These are phyloP conservation scores for Ceriops decandra DNA, from an alignment of 345 rosid species.

Conservation along the genomic window DNA sequence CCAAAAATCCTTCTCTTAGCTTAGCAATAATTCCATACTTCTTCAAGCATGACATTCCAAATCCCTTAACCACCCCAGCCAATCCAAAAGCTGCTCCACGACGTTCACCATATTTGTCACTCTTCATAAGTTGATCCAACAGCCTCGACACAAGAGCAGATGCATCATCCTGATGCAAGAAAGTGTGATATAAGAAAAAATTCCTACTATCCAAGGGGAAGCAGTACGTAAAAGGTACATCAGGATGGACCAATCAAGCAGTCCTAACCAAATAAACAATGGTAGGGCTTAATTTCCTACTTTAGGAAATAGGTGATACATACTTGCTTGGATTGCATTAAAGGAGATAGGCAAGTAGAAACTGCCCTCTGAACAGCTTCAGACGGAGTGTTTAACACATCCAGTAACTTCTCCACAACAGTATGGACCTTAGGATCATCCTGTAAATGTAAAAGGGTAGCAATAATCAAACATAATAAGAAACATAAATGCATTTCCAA, in stretches of 20 bases:
- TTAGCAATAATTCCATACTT: constrained; percentile 60
- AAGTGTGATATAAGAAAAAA: constrained; percentile 7
- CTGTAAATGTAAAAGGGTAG: constrained; percentile 37
- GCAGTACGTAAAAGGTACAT: no score
- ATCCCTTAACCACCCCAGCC: constrained; percentile 89
- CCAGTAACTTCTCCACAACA: constrained; percentile 92
- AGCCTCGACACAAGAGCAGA: constrained; percentile 65
- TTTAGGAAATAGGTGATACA: constrained; percentile 21
- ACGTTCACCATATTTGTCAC: constrained; percentile 95
- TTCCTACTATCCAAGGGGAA: background rate
- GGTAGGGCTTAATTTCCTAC: background rate
- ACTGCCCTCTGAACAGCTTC: constrained; percentile 99
- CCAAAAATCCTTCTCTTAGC: constrained; percentile 62
- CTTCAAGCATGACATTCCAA: constrained; percentile 85
- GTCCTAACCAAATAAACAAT: background rate
- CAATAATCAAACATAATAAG: background rate
- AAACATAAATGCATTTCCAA: background rate
- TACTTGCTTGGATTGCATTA: constrained; percentile 81
- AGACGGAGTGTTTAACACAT: constrained; percentile 93
- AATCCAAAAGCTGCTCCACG: constrained; percentile 99
- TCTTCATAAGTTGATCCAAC: constrained; percentile 77
- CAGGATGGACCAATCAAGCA: no score
- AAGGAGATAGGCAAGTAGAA: constrained; percentile 79
- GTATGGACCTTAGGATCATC: constrained; percentile 93
- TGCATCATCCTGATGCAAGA: constrained; percentile 62